Base-by-base conservation (phyloP, 768 basidiomycete species). In the Kwoniella newhampshirensis region DNA sequence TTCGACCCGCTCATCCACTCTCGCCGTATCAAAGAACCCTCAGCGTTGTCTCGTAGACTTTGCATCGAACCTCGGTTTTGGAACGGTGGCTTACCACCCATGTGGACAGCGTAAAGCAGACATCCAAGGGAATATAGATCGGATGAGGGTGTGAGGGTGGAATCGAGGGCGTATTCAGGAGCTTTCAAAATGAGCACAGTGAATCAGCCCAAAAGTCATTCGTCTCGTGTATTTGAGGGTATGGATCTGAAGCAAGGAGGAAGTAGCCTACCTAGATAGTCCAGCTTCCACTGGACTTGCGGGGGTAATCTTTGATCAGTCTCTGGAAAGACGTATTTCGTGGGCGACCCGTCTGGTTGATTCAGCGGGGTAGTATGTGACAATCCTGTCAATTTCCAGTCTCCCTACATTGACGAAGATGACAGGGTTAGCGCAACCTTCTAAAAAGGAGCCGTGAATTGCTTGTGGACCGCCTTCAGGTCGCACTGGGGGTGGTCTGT, bases 371-470 rank as follows among this genome's bases (percentile, higher is more conserved):
- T 91, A 1, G 89, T 91, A 46, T 92, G 79, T 1, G 91, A 90
- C 36, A 99, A 81, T 1, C 91, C 93, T 17, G 87, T 85, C 30
- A 99, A 83, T 78, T 97, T 99, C 96, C 96, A 99, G 76, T 99
- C 96, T 28, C 96, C 94, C 91, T 94, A 65, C 7, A 15, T 11
- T 21, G 32, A 5, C 4, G 17, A 30, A 45, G 35, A 12, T 4
- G 27, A 21, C 20, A 36, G 8, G n/a, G 15, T 40, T 49, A 48
- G 27, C 13, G 17, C 21, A 9, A 35, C 40, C 21, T 6, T n/a
- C 7, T 32, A 32, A 32, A n/a, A n/a, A n/a, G n/a, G n/a, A n/a
- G n/a, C n/a, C n/a, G n/a, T n/a, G n/a, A n/a, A n/a, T n/a, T n/a
- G n/a, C n/a, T n/a, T n/a, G n/a, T n/a, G n/a, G n/a, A n/a, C n/a